Base-by-base conservation (phyloP, 1,284 basidiomycete species). In the Cystobasidiaceae sp. region DNA sequence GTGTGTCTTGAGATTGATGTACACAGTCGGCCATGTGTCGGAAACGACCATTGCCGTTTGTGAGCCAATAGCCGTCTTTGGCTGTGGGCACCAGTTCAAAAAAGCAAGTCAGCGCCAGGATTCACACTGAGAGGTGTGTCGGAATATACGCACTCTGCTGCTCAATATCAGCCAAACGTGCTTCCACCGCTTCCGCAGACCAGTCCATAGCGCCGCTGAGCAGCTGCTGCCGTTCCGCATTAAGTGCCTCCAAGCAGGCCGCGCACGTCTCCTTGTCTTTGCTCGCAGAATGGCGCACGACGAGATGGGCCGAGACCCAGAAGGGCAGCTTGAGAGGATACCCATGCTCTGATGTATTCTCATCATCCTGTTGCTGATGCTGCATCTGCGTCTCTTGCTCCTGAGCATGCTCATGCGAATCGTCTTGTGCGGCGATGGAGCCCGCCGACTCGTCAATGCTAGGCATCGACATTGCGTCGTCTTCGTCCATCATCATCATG, bases 31-130 rank as follows among this genome's bases (percentile, higher is more conserved):
- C 32, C 54, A 56, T 43, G 54, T 56, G 54, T n/a, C 54, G 13
- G 41, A 56, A 56, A 17, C 54, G 33, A n/a, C 54, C 54, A 30
- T 56, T 56, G 39, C 54, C 54, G 23, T 56, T 56, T 13, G 54
- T 56, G 17, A 56, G 39, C 54, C 54, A 56, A 33, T 56, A 56
- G 3, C 28, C 41, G 54, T 41, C 54, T 17, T 56, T 44, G 54
- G 33, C 54, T 56, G 51, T 23, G n/a, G 37, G 28, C 13, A 3
- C 19, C 2, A n/a, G n/a, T n/a, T n/a, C n/a, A n/a, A n/a, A n/a
- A n/a, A n/a, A n/a, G n/a, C n/a, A n/a, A n/a, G n/a, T n/a, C n/a
- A n/a, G n/a, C n/a, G n/a, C n/a, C n/a, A n/a, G n/a, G n/a, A n/a
- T n/a, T n/a, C n/a, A n/a, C n/a, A n/a, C n/a, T n/a, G n/a, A n/a